A percentile compares a stretch with the other conserved stretches of the same genome.
Evolutionary conservation across 352 stramenopile genomes (phyloP).

Genomic region (Globisporangium cylindrosporum): DNA sequence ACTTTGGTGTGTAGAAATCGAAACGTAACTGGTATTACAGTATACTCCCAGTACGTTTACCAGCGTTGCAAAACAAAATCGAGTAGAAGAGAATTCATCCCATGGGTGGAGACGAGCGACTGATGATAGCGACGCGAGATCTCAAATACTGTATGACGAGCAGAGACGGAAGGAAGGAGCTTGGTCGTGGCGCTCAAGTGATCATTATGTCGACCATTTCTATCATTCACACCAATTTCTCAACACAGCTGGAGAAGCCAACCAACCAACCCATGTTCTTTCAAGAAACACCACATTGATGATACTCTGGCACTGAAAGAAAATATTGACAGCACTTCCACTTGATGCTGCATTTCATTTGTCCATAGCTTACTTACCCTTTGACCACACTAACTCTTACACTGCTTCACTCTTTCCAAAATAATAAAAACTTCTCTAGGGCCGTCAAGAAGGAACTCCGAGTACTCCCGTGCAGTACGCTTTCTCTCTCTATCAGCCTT

Average conservation of each 20-base stretch:
- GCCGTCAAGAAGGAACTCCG: neutral
- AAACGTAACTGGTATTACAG: neutral
- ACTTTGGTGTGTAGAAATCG: neutral
- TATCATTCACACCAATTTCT: neutral
- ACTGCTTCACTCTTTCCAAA: neutral
- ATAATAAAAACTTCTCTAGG: neutral
- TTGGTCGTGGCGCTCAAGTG: neutral
- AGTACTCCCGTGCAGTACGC: neutral
- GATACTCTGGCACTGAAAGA: neutral
- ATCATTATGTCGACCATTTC: neutral
- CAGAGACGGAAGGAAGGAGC: neutral
- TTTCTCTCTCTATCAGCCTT: neutral
- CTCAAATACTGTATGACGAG: neutral
- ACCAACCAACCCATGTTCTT: neutral
- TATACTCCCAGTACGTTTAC: neutral
- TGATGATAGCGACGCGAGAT: neutral
- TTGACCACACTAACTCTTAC: neutral
- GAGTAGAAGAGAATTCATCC: neutral
- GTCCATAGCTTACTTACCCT: neutral
- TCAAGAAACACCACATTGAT: neutral
- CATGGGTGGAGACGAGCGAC: neutral
- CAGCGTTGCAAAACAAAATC: neutral
- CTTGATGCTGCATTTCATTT: neutral
- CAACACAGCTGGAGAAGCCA: neutral
- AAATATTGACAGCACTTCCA: neutral